Evolutionary conservation across 2,329 filamentous ascomycete genomes (phyloP).

Genomic region (Allantophomopsis cytisporea): DNA sequence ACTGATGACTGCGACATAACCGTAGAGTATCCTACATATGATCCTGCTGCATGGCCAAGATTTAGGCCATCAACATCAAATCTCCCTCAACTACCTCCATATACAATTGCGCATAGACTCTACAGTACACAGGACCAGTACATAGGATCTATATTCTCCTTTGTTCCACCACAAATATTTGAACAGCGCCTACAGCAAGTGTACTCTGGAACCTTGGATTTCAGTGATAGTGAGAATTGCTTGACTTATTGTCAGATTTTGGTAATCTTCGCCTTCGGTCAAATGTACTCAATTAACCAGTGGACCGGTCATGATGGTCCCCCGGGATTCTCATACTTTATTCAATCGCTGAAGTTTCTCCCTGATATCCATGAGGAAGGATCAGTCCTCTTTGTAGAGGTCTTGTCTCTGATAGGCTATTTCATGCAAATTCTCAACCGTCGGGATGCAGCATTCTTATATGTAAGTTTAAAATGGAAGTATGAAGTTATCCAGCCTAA

Average conservation of each 20-base stretch:
- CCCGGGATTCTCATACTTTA: slow-evolving; percentile 41
- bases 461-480: slow-evolving; percentile 16
- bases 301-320: slow-evolving; percentile 36
- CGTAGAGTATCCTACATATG: slow-evolving; percentile 2
- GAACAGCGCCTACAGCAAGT: slow-evolving; percentile 28
- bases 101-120: slow-evolving; percentile 33
- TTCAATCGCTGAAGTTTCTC: slow-evolving; percentile 32
- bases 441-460: slow-evolving; percentile 38
- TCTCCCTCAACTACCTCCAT: slow-evolving; percentile 24
- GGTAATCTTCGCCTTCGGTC: slow-evolving; percentile 37
- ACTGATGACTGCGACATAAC: slow-evolving; percentile 1
- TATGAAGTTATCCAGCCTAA: no score
- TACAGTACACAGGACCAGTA: slow-evolving; percentile 39
- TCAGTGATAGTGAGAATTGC: slow-evolving; percentile 29
- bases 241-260: slow-evolving; percentile 36
- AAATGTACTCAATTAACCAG: slow-evolving; percentile 43
- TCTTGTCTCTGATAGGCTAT: slow-evolving; percentile 37
- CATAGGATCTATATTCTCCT: slow-evolving; percentile 42
- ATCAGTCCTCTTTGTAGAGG: slow-evolving; percentile 38
- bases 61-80: not conserved
- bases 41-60: slow-evolving; percentile 1
- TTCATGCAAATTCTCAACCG: slow-evolving; percentile 44
- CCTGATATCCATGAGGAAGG: slow-evolving; percentile 41
- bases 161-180: slow-evolving; percentile 31
- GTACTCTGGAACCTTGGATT: slow-evolving; percentile 27